Evolutionary conservation across 2,329 filamentous ascomycete species (phyloP).

Genomic region (Fusarium abutilonis): DNA sequence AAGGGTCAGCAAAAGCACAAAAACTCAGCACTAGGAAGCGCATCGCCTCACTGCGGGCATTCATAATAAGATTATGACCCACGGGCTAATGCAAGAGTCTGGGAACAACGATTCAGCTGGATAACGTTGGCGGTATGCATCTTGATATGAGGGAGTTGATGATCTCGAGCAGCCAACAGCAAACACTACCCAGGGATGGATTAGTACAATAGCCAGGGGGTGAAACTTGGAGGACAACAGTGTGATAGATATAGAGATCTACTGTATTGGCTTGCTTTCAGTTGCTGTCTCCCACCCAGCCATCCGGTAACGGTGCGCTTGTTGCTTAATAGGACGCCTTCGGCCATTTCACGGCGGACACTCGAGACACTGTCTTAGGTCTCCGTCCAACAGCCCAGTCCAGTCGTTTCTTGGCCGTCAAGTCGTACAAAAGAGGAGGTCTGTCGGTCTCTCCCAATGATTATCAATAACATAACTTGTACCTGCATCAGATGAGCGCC

Average conservation of each 20-base stretch:
- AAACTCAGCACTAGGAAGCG: conserved; percentile 24
- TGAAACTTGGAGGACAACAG: conserved; percentile 24
- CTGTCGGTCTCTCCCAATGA: not conserved
- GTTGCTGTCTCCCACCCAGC: not conserved
- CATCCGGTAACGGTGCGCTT: conserved; percentile 4
- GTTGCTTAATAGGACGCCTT: conserved; percentile 10
- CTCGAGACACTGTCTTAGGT: conserved; percentile 7
- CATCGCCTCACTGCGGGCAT: conserved; percentile 6
- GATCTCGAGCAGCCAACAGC: conserved; percentile 30
- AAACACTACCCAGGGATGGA: too few relatives aligned
- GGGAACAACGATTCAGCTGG: conserved; percentile 24
- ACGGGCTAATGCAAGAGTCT: conserved; percentile 29
- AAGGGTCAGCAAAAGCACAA: conserved; percentile 10
- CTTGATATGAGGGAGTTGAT: conserved; percentile 34
- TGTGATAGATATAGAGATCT: conserved; percentile 13
- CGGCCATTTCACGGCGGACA: conserved; percentile 23
- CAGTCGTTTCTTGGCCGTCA: not conserved
- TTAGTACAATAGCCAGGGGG: conserved; percentile 16
- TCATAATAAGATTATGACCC: conserved; percentile 28
- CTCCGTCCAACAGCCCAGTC: conserved; percentile 15
- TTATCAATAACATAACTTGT: conserved; percentile 12
- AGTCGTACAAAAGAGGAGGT: not conserved
- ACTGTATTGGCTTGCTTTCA: conserved; percentile 29
- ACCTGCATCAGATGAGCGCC: conserved; percentile 39
- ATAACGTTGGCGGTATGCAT: conserved; percentile 21